These are phyloP conservation scores for Paecilomyces niveus DNA, from an alignment of 2,329 filamentous ascomycete genomes.

Conservation along the genomic window DNA sequence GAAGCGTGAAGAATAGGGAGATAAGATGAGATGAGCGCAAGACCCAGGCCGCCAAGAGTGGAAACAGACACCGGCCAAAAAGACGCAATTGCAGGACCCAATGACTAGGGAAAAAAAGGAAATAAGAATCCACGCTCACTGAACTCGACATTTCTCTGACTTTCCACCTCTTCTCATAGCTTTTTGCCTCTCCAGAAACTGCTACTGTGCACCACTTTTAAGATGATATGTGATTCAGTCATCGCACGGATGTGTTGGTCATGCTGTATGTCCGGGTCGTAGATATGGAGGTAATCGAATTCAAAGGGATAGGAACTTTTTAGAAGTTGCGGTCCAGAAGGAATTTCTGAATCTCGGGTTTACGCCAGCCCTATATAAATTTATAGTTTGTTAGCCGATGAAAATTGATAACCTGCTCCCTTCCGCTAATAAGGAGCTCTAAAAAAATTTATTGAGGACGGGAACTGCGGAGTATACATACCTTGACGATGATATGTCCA, in stretches of 20 bases:
- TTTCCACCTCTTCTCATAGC: conserved; percentile 7
- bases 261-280: neutral
- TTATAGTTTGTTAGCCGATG: conserved; percentile 7
- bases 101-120: conserved; percentile 5
- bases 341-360: conserved; percentile 43
- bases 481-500: conserved; percentile 68
- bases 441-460: neutral
- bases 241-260: neutral
- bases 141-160: conserved; percentile 1
- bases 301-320: conserved; percentile 6
- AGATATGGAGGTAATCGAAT: neutral
- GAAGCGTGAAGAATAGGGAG: neutral
- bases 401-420: neutral
- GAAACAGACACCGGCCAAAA: conserved; percentile 5
- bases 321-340: conserved; percentile 40
- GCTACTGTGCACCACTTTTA: neutral
- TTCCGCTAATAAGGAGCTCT: neutral
- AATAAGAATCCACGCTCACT: conserved; percentile 5
- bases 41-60: conserved; percentile 8
- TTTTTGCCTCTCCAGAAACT: conserved; percentile 6
- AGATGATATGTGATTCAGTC: neutral
- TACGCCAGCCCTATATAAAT: conserved; percentile 42
- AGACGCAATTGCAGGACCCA: conserved; percentile 1
- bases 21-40: conserved; percentile 6
- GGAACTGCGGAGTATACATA: conserved; percentile 27